Conservation (phyloP, 2,329 filamentous ascomycete species). For the Xylariaceae sp. region DNA sequence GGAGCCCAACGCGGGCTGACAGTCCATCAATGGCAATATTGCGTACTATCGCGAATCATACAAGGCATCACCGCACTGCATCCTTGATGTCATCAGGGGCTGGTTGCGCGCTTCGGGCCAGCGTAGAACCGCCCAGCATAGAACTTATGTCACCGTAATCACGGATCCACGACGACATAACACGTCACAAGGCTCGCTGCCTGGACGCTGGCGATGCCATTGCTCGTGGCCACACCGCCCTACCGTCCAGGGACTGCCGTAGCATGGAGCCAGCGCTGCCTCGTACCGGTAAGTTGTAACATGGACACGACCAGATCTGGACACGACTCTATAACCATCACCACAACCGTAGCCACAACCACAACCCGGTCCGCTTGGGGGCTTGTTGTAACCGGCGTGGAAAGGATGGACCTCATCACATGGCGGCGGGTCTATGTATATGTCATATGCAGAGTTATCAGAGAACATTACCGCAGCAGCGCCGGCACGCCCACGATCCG, state of each 20-base stretch:
- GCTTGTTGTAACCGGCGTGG: neutral
- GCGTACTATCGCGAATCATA: conserved; percentile 4
- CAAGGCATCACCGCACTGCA: neutral
- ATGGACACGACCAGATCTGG: too few relatives aligned
- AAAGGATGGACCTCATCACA: conserved; percentile 14
- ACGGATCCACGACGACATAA: too few relatives aligned
- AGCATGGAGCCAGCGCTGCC: too few relatives aligned
- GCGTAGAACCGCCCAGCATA: neutral
- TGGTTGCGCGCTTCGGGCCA: too few relatives aligned
- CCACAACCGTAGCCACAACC: too few relatives aligned
- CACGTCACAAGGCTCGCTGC: neutral
- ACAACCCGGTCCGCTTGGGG: neutral
- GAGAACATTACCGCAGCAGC: conserved; percentile 3
- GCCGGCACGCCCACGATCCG: neutral
- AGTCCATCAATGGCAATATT: conserved; percentile 9
- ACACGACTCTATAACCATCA: neutral
- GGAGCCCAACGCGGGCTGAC: conserved; percentile 10
- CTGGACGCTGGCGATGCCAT: neutral
- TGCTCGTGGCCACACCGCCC: neutral
- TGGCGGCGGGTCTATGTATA: conserved; percentile 17
- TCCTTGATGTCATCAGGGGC: neutral
- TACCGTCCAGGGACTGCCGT: neutral
- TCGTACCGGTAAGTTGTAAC: too few relatives aligned
- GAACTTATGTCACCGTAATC: neutral
- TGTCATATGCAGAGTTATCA: conserved; percentile 20